Conservation (phyloP, 2,329 filamentous ascomycete species). For the Lecanosticta acicola region DNA sequence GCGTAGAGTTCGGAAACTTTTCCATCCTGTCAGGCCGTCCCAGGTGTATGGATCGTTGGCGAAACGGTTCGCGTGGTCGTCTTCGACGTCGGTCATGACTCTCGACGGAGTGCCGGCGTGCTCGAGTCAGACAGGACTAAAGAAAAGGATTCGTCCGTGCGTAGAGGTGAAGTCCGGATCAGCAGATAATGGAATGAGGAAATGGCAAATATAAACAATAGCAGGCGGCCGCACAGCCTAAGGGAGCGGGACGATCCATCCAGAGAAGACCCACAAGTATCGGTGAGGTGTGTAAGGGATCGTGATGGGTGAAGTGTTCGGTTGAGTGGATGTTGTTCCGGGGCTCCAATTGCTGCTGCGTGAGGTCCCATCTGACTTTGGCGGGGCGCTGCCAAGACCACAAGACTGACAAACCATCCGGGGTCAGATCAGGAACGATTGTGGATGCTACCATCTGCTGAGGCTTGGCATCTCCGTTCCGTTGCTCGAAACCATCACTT, state of each 20-base stretch:
- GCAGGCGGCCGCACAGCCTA: background rate
- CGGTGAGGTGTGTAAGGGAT: too few species aligned
- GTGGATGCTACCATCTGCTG: too few species aligned
- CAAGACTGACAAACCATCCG: background rate
- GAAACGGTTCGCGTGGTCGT: conserved; percentile 14
- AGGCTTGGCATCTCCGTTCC: too few species aligned
- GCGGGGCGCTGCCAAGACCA: background rate
- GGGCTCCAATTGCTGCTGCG: background rate
- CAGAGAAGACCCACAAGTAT: too few species aligned
- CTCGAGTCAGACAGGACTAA: too few species aligned
- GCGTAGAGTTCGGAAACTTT: conserved; percentile 34
- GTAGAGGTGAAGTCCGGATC: background rate
- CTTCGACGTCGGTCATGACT: background rate
- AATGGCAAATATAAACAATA: background rate
- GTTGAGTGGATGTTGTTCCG: background rate
- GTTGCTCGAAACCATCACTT: too few species aligned
- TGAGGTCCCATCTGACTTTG: background rate
- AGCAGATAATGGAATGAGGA: background rate
- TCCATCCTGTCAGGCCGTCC: conserved; percentile 33
- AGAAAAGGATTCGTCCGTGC: too few species aligned
- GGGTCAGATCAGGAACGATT: too few species aligned
- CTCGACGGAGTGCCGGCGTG: too few species aligned
- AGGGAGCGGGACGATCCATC: background rate
- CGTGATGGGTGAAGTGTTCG: too few species aligned
- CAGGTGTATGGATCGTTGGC: conserved; percentile 34